Evolutionary conservation across 1,284 basidiomycete species (phyloP).

Genomic region (Sanghuangporus sanghuang): DNA sequence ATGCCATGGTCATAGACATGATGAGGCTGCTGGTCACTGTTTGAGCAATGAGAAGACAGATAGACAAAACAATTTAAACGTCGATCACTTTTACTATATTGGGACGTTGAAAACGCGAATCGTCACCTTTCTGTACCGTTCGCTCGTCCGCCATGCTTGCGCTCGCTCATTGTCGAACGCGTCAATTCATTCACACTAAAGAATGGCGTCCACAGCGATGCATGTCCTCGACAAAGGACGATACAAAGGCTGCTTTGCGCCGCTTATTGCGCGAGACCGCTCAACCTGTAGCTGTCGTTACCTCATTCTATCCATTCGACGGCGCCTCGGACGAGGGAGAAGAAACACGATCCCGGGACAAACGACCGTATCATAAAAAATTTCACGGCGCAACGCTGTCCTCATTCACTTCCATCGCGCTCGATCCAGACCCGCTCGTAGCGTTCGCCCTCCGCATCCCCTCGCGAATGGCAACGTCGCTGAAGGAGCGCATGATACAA

Average conservation of each 20-base stretch:
- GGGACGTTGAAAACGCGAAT: not conserved
- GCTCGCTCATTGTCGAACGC: slow-evolving; percentile 2
- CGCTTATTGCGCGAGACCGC: slow-evolving; percentile 50
- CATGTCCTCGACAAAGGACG: not conserved
- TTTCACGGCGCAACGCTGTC: slow-evolving; percentile 89
- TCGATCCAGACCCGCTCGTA: slow-evolving; percentile 82
- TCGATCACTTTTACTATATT: not conserved
- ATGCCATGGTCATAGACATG: slow-evolving; percentile 2
- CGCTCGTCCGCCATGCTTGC: not conserved
- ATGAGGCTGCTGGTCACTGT: not conserved
- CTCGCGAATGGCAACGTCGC: slow-evolving; percentile 73
- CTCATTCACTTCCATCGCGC: slow-evolving; percentile 86
- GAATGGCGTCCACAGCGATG: not conserved
- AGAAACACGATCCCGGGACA: not conserved
- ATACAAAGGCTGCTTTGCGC: slow-evolving; percentile 26
- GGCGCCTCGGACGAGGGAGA: slow-evolving; percentile 1
- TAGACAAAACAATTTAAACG: not conserved
- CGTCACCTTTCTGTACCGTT: not conserved
- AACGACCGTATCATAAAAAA: slow-evolving; percentile 14
- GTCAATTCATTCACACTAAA: not conserved
- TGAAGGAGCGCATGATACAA: slow-evolving; percentile 32
- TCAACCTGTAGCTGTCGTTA: slow-evolving; percentile 59
- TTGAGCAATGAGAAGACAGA: not conserved
- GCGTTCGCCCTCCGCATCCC: slow-evolving; percentile 87
- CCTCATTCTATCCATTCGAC: slow-evolving; percentile 36